Base-by-base conservation (phyloP, 2,329 filamentous ascomycete genomes). In the Sclerotiophoma versabilis region DNA sequence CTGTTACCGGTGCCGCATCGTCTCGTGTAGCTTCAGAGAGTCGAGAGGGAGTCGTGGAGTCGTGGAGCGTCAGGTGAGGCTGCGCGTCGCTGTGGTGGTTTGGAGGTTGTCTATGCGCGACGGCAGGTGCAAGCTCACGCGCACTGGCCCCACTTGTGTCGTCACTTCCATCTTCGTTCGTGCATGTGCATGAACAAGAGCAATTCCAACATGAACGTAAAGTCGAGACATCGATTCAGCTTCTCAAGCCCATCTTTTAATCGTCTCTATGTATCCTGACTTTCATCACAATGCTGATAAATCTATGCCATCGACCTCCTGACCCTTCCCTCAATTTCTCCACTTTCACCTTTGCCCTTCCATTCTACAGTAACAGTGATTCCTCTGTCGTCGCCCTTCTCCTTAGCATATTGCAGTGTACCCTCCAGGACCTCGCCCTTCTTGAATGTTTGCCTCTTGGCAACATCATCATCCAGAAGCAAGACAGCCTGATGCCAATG, bases 401-500 rank as follows among this genome's bases (percentile, higher is more conserved):
- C 84, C 63, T 90, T 89, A 47, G 84, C 79, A 71, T 93, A 96
- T 33, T 83, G 83, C 48, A 96, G 79, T 37, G 84, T 81, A 9
- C 92, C 92, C 42, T 79, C 79, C 17, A 96, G 74, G 42, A 96
- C 80, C 32, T 84, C 81, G 9, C 92, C 92, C 39, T 79, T 80
- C 20, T 53, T 57, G 23, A 61, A 66, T 2, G 30, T 37, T 32
- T 77, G 71, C 32, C 73, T 68, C 23, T 78, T 66, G 11, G 78
- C 70, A 49, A 84, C 78, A 33, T 83, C 81, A 27, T 82, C 80
- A 50, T 91, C 86, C 57, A 89, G 83, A 46, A 96, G 77, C 57
- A 93, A 79, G 20, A 96, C 79, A 1, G 88, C 90, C 71, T 96
- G 92, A 75, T 89, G 90, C 93, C 93, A 98, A 76, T 98, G 93